Conservation (phyloP, 257 asterid species). For the Apocynum venetum region DNA sequence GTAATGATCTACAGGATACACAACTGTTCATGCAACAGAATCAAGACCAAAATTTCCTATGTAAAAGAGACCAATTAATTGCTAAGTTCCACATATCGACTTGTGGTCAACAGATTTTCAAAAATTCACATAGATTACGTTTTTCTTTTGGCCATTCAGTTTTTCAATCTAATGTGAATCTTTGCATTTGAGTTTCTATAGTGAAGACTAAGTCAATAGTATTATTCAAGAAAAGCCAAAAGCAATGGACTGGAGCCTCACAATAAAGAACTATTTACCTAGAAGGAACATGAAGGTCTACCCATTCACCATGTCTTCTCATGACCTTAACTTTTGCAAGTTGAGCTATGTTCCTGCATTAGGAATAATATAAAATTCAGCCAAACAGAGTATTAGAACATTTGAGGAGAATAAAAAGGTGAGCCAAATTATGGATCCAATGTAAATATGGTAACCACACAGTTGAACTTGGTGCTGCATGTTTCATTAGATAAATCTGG, state of each 20-base stretch:
- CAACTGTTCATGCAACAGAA: neutral
- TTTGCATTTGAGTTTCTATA: neutral
- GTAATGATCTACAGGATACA: neutral
- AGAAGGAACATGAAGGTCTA: constrained; percentile 55
- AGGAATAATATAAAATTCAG: neutral
- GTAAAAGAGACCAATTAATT: neutral
- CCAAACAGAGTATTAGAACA: neutral
- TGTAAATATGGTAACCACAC: neutral
- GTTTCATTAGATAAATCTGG: neutral
- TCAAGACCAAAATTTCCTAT: neutral
- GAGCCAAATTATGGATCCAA: neutral
- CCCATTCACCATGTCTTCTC: constrained; percentile 71
- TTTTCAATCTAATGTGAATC: neutral
- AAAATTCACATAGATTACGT: neutral
- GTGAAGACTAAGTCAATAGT: neutral
- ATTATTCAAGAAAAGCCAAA: neutral
- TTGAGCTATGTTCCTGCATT: constrained; percentile 69
- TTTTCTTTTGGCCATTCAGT: neutral
- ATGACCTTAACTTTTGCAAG: constrained; percentile 72
- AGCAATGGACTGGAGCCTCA: neutral
- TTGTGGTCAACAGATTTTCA: neutral
- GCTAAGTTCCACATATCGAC: neutral
- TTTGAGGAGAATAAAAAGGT: neutral
- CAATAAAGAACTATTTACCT: constrained; percentile 36
- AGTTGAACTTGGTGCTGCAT: neutral